A percentile compares a stretch with the other conserved stretches of the same genome.
Conservation (phyloP, 2,329 filamentous ascomycete species). For the Balansia obtecta region DNA sequence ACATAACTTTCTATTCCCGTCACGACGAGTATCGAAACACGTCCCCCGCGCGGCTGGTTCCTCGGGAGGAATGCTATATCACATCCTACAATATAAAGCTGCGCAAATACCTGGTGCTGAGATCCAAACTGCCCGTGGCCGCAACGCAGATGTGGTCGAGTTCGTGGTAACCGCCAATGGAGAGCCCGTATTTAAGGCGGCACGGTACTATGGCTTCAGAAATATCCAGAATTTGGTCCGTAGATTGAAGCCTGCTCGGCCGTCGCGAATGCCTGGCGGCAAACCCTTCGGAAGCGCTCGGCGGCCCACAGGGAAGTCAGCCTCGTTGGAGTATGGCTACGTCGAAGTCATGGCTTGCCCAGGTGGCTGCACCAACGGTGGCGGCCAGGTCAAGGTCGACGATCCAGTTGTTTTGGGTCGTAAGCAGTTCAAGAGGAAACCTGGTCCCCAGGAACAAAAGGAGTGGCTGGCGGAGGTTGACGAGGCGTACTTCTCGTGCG, state of each 20-base stretch:
- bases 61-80: slow-evolving; percentile 80
- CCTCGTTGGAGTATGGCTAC: slow-evolving; percentile 63
- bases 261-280: slow-evolving; percentile 69
- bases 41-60: slow-evolving; percentile 53
- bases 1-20: slow-evolving; percentile 62
- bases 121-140: slow-evolving; percentile 60
- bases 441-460: slow-evolving; percentile 70
- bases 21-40: slow-evolving; percentile 25
- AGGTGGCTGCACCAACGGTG: slow-evolving; percentile 96
- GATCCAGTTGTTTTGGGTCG: slow-evolving; percentile 52
- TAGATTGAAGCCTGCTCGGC: slow-evolving; percentile 69
- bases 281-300: slow-evolving; percentile 45
- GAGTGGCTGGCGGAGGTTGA: slow-evolving; percentile 73
- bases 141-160: slow-evolving; percentile 86
- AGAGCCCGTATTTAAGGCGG: slow-evolving; percentile 59
- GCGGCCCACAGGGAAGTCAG: slow-evolving; percentile 36
- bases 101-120: slow-evolving; percentile 57
- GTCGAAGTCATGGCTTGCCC: slow-evolving; percentile 99
- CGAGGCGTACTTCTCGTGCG: slow-evolving; percentile 78
- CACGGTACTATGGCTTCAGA: slow-evolving; percentile 91
- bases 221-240: slow-evolving; percentile 97
- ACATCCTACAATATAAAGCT: slow-evolving; percentile 66
- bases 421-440: slow-evolving; percentile 37
- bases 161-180: slow-evolving; percentile 53
- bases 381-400: slow-evolving; percentile 85